Conservation (phyloP, 140 eudicot species). For the Stevia rebaudiana region DNA sequence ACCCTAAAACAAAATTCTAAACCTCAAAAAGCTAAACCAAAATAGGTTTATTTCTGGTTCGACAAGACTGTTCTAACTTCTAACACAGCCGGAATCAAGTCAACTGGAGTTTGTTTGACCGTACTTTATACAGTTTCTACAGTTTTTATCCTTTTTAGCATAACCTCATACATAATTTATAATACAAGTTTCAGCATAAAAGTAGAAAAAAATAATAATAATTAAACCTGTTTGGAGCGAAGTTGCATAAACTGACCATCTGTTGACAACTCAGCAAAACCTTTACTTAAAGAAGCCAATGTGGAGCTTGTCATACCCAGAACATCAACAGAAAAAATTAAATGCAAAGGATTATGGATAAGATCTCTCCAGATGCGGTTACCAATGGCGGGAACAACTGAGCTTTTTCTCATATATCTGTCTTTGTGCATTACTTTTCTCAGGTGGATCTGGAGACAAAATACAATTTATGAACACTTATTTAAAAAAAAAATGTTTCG, state of each 20-base stretch:
- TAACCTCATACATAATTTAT: no score
- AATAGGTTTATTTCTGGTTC: no score
- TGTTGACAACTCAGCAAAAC: constrained; percentile 98
- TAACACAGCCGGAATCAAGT: no score
- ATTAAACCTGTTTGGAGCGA: constrained; percentile 83
- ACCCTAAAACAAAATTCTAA: no score
- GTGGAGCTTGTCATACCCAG: constrained; percentile 99
- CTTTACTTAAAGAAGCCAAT: constrained; percentile 85
- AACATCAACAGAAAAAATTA: constrained; percentile 87
- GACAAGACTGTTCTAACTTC: no score
- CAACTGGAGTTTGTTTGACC: no score
- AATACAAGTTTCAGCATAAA: neutral
- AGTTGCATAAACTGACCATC: constrained; percentile 95
- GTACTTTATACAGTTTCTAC: no score
- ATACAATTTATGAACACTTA: neutral
- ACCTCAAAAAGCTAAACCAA: no score
- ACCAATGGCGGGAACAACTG: constrained; percentile 80
- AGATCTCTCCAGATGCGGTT: constrained; percentile 92
- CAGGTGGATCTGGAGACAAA: constrained; percentile 63
- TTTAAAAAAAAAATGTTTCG: neutral
- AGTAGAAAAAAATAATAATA: neutral
- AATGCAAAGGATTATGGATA: constrained; percentile 89
- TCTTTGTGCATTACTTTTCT: constrained; percentile 91
- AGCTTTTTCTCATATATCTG: constrained; percentile 93
- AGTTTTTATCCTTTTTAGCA: no score